Percentiles rank a stretch among this genome's conserved stretches.
Evolutionary conservation across 306 rosid species (phyloP).

Genomic region (Phaseolus lunatus): DNA sequence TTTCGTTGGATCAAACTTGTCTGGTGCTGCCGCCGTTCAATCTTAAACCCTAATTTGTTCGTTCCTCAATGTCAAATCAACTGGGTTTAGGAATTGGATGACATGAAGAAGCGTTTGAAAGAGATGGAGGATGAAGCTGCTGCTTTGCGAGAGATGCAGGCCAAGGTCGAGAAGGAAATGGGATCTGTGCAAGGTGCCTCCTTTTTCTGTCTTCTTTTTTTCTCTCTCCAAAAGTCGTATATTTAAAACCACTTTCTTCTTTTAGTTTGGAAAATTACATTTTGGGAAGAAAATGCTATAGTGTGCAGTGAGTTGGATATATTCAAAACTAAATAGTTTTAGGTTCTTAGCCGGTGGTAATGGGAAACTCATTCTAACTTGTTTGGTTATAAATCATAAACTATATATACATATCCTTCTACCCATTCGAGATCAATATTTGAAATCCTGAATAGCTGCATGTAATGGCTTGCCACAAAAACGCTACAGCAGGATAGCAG

Average conservation of each 20-base stretch:
- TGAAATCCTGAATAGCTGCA: background rate
- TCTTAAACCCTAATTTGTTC: constrained; percentile 42
- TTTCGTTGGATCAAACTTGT: background rate
- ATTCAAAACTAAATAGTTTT: constrained; percentile 6
- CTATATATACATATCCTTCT: background rate
- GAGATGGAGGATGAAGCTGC: constrained; percentile 74
- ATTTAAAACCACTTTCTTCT: background rate
- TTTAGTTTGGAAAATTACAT: background rate
- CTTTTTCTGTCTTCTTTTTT: background rate
- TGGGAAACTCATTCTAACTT: background rate
- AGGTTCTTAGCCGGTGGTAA: constrained; percentile 3
- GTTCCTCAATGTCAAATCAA: background rate
- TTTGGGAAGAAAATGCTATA: background rate
- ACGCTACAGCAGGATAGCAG: background rate
- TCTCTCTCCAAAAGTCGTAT: background rate
- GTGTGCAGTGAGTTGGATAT: constrained; percentile 9
- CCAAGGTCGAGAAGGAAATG: constrained; percentile 73
- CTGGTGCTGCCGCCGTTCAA: background rate
- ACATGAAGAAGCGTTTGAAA: constrained; percentile 73
- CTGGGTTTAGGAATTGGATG: constrained; percentile 61
- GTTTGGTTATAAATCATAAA: background rate
- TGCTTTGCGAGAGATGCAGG: constrained; percentile 75
- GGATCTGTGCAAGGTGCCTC: constrained; percentile 59
- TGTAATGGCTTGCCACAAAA: background rate
- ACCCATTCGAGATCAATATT: background rate